Percentiles rank a stretch among this genome's conserved stretches.
Evolutionary conservation across 2,329 filamentous ascomycete genomes (phyloP).

Genomic region (Penicillium sp.): DNA sequence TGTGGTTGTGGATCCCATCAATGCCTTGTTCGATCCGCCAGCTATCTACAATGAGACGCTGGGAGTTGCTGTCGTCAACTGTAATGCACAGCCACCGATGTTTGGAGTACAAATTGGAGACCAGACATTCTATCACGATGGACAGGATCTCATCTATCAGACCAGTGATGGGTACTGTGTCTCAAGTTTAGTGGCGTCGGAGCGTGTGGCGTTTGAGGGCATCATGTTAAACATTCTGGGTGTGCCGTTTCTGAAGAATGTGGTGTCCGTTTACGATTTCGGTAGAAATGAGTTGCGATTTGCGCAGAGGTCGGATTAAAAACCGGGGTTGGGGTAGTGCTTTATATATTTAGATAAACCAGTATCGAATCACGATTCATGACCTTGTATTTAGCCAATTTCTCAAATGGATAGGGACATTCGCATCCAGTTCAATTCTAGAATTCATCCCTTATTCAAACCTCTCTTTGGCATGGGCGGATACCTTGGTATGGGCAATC

Average conservation of each 20-base stretch:
- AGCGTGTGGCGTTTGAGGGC: constrained; percentile 29
- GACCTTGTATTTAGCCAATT: neutral
- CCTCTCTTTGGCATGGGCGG: no score
- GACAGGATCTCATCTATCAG: constrained; percentile 32
- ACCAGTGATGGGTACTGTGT: constrained; percentile 16
- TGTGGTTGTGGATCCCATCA: constrained; percentile 39
- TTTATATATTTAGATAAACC: neutral
- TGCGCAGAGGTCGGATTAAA: constrained; percentile 23
- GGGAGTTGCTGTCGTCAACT: constrained; percentile 42
- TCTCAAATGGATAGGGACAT: neutral
- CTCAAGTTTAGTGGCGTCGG: constrained; percentile 28
- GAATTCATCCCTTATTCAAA: neutral
- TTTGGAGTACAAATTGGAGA: constrained; percentile 43
- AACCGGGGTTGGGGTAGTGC: neutral
- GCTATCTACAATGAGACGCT: constrained; percentile 32
- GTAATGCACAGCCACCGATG: constrained; percentile 41
- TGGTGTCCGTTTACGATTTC: constrained; percentile 52
- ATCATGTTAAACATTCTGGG: constrained; percentile 43
- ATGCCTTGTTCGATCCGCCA: constrained; percentile 44
- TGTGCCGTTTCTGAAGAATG: constrained; percentile 50
- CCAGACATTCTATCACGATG: constrained; percentile 32
- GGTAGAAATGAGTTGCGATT: constrained; percentile 49
- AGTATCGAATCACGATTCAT: neutral
- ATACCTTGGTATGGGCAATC: no score
- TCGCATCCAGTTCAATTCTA: neutral